Evolutionary conservation across 2,329 filamentous ascomycete species (phyloP), one percentile per base, ranked within the genome.

Genomic region (Aspergillus sp.): DNA sequence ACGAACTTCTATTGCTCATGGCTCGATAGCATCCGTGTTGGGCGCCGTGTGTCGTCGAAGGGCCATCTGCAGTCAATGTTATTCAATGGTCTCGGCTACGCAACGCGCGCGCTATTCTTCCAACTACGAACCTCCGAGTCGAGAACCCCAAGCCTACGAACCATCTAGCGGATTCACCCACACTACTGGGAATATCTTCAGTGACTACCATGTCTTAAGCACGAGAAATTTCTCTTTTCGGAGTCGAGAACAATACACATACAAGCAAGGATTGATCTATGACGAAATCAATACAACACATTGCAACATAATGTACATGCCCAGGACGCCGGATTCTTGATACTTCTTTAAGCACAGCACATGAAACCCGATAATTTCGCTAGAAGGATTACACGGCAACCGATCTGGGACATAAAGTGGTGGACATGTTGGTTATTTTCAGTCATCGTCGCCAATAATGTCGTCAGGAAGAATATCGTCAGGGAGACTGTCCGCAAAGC

Each of bases 401-500:
- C 5, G 17, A 6, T 10, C 5, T n/a, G 15, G 30, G n/a, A 30
- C 23, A 30, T 13, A 45, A 13, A 45, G 4, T 15, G 41, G 41
- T 12, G 32, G 32, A 52, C 13, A 12, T 38, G 43, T 32, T 3
- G 36, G 32, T 15, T 36, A 15, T 5, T 25, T 30, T 32, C 21
- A 54, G 3, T 41, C 5, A 2, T 19, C 9, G 13, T 54, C 56
- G 23, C 15, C 8, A n/a, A 54, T 30, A n/a, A 57, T 21, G 25
- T 56, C 54, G 36, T 43, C 50, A 9, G 28, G n/a, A 53, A 53
- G 25, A 10, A 45, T 17, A 12, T 55, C 54, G 2, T 51, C 47
- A 3, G 36, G 30, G n/a, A 51, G 15, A 41, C 49, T 39, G 49
- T 59, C 57, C 3, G 38, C 57, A 32, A 48, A 59, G 17, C 6